Evolutionary conservation across 139 green algal species (phyloP).

Genomic region (Coccomyxa sp.): DNA sequence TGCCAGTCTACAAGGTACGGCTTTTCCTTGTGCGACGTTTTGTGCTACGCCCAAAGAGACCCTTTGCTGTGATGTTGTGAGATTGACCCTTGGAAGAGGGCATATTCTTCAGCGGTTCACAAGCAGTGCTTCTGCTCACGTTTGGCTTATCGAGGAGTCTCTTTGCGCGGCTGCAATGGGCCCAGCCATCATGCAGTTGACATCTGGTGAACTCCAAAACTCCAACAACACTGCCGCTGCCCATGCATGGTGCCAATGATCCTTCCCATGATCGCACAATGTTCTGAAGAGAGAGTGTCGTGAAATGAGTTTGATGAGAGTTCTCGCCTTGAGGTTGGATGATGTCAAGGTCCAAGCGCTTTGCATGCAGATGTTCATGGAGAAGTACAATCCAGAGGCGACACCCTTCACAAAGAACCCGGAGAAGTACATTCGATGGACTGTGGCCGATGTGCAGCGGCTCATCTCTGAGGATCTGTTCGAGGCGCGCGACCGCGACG

Average conservation of each 20-base stretch:
- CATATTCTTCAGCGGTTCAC: neutral
- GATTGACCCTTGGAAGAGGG: neutral
- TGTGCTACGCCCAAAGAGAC: neutral
- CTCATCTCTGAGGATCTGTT: slow-evolving; percentile 8
- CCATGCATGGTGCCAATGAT: no score
- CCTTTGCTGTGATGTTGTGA: neutral
- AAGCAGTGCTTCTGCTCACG: no score
- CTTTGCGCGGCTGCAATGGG: no score
- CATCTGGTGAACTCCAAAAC: no score
- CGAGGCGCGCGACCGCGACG: neutral
- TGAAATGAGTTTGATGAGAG: neutral
- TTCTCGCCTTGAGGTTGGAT: neutral
- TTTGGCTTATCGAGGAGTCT: no score
- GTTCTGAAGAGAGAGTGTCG: neutral
- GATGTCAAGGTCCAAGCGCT: neutral
- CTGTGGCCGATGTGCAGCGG: slow-evolving; percentile 1
- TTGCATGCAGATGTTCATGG: slow-evolving; percentile 13
- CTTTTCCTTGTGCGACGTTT: neutral
- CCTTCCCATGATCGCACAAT: neutral
- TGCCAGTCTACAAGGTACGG: slow-evolving; percentile 21
- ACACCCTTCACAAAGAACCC: slow-evolving; percentile 1
- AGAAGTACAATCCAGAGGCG: slow-evolving; percentile 9
- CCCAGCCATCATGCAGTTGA: no score
- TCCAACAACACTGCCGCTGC: no score
- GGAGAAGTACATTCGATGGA: slow-evolving; percentile 27